These are phyloP conservation scores for Angophora floribunda DNA, from an alignment of 345 rosid genomes.

Conservation along the genomic window DNA sequence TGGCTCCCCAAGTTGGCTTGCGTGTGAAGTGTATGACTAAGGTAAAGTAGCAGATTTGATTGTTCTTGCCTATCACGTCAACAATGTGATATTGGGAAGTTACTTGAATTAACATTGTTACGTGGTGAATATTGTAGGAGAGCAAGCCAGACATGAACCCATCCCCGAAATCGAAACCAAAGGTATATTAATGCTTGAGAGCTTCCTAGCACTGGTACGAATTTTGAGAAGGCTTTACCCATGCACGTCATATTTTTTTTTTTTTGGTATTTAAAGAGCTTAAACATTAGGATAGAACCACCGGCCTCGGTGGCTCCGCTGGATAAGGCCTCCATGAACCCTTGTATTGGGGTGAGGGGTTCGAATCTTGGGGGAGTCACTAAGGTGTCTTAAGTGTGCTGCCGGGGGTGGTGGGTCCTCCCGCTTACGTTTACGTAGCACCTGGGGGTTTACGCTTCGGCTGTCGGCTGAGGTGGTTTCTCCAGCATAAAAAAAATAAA, in stretches of 20 bases:
- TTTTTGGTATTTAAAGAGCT: neutral
- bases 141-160: neutral
- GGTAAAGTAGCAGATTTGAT: neutral
- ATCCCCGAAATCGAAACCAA: neutral
- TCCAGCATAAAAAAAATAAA: too few species aligned
- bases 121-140: neutral
- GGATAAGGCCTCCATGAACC: too few species aligned
- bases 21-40: constrained; percentile 34
- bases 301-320: too few species aligned
- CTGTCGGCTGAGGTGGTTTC: too few species aligned
- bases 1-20: neutral
- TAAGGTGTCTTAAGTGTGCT: too few species aligned
- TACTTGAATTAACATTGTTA: neutral
- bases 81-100: neutral
- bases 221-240: neutral
- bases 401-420: too few species aligned
- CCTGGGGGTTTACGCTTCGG: too few species aligned
- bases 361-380: too few species aligned
- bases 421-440: too few species aligned
- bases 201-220: neutral
- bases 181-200: neutral
- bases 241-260: neutral
- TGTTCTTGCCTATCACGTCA: neutral
- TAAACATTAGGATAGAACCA: neutral
- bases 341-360: too few species aligned